Evolutionary conservation across 306 rosid species (phyloP), one percentile per base, ranked within the genome.

Genomic region (Medicago lupulina): DNA sequence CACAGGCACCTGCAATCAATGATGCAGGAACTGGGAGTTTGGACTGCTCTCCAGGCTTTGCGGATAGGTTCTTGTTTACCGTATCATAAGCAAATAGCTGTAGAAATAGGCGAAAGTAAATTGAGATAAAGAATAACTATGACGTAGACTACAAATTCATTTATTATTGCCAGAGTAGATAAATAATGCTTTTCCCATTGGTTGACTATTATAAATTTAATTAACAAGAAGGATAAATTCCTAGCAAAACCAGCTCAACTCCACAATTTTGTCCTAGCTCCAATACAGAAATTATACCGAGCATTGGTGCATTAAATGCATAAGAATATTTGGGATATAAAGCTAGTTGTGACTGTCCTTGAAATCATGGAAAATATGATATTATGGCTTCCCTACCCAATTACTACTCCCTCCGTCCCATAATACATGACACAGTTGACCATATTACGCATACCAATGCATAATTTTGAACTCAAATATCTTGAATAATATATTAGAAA

Each of bases 11-110:
- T 16, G 99, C 99, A 70, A 95, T 64, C 82, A 95, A 80, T 0
- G 99, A 95, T 39, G 99, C 92, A 49, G 99, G 97, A 78, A 95
- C 76, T 13, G 88, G 91, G 71, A 89, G 71, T 79, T 84, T 95
- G 76, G 91, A 74, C 64, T 87, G 76, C 49, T 95, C 99, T 65
- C 99, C 99, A 4, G 90, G 85, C 70, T 88, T 85, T 16, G 92
- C 65, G 0, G 97, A 90, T 76, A 95, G 77, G 49, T 74, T 72
- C 90, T 90, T 95, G 88, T 92, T 95, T 70, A 95, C 96, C 0
- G 99, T 92, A 69, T 95, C 99, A 31, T 87, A 95, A 54, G 93
- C 97, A 88, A 92, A 92, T 40, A 95, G 92, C 99, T 95, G 93
- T 85, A 87, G 40, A 81, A 77, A 87, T 36, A 80, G 31, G 41